A percentile compares a stretch with the other conserved stretches of the same genome.
These are phyloP conservation scores for Tulasnella sp. DNA, from an alignment of 768 basidiomycete genomes.

Conservation along the genomic window DNA sequence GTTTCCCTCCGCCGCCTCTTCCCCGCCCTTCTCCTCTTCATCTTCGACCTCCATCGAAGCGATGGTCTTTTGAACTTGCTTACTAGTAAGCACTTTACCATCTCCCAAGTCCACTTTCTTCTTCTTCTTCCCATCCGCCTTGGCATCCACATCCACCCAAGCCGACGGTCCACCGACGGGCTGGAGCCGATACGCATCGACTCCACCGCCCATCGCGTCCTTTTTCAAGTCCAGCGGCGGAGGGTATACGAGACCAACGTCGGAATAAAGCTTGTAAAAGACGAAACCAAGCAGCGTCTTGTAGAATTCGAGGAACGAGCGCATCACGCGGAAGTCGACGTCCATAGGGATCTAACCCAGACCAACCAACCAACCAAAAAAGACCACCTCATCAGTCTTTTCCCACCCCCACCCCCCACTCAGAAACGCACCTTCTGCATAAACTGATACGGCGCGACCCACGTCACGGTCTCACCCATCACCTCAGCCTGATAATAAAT, in stretches of 20 bases:
- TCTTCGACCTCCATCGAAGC: constrained; percentile 40
- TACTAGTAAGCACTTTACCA: constrained; percentile 52
- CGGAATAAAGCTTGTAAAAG: constrained; percentile 97
- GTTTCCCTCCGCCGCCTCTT: constrained; percentile 38
- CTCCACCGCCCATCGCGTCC: constrained; percentile 80
- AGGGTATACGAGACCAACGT: constrained; percentile 89
- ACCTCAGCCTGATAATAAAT: constrained; percentile 97
- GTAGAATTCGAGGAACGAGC: constrained; percentile 97
- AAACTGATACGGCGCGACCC: constrained; percentile 97
- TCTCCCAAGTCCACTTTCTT: constrained; percentile 42
- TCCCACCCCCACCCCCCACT: constrained; percentile 14
- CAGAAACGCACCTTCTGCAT: constrained; percentile 72
- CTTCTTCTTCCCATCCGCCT: constrained; percentile 37
- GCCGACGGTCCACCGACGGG: constrained; percentile 16
- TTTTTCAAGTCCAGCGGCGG: constrained; percentile 79
- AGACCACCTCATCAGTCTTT: background rate
- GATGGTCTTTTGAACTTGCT: constrained; percentile 51
- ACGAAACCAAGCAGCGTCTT: constrained; percentile 95
- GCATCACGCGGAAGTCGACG: constrained; percentile 95
- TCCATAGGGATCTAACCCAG: constrained; percentile 75
- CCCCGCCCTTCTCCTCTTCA: constrained; percentile 40
- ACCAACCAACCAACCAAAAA: constrained; percentile 22
- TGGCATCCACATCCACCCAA: constrained; percentile 32
- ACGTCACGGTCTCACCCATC: constrained; percentile 87
- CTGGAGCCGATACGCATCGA: constrained; percentile 75